These are phyloP conservation scores for Claviceps digitariae DNA, from an alignment of 2,329 filamentous ascomycete species.

Conservation along the genomic window DNA sequence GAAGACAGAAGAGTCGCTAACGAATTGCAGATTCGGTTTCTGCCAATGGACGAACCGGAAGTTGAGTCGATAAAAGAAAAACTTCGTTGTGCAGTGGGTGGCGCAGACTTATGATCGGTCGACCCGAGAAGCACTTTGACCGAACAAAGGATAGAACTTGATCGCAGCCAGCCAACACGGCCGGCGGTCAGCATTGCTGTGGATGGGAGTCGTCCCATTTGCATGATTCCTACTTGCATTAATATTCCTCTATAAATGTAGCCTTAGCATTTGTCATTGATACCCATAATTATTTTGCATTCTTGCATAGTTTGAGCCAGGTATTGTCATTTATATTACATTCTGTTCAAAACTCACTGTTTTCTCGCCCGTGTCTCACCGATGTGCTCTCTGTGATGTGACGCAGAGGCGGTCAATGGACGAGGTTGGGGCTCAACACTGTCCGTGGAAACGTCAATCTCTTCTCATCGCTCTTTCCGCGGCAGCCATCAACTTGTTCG, in stretches of 20 bases:
- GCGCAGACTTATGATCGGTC: constrained; percentile 13
- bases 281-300: background rate
- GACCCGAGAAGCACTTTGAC: no score
- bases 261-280: constrained; percentile 2
- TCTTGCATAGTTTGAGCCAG: background rate
- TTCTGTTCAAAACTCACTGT: background rate
- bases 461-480: constrained; percentile 3
- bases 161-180: background rate
- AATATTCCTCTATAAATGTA: background rate
- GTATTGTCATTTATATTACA: background rate
- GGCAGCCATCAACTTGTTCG: background rate
- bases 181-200: background rate
- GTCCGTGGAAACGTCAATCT: background rate
- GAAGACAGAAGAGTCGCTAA: constrained; percentile 7
- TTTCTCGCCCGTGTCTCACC: background rate
- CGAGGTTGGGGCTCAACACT: background rate
- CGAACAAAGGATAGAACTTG: background rate
- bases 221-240: background rate
- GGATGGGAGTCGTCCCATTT: background rate
- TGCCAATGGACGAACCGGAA: constrained; percentile 47
- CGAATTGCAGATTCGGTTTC: constrained; percentile 46
- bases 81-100: constrained; percentile 36
- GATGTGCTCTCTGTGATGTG: background rate
- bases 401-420: background rate
- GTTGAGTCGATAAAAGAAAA: constrained; percentile 46